Conservation (phyloP, 148 eudicot genomes). For the Camellia sinensis region DNA sequence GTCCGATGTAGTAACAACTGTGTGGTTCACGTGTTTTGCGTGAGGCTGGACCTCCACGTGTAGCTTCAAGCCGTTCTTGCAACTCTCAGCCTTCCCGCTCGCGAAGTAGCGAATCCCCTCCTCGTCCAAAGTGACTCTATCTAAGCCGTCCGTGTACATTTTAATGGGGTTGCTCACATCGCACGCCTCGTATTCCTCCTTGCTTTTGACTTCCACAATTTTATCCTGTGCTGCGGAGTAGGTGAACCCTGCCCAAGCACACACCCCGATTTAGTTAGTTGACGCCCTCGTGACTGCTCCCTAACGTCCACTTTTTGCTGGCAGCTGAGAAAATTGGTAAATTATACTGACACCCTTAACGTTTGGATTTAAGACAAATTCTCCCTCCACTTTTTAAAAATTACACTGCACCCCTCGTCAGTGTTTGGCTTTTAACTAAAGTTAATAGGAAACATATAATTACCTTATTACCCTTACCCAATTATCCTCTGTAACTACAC, state of each 20-base stretch:
- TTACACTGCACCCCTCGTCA: no score
- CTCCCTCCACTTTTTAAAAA: no score
- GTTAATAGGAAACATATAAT: no score
- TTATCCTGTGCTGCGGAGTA: constrained; percentile 55
- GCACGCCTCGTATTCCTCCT: constrained; percentile 60
- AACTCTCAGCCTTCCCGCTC: constrained; percentile 54
- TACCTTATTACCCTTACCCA: no score
- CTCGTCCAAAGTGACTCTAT: constrained; percentile 39
- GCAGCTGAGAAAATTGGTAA: no score
- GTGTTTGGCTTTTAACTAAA: no score
- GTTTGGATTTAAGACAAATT: no score
- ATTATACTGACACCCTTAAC: no score
- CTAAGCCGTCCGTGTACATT: constrained; percentile 59
- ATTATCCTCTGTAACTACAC: no score
- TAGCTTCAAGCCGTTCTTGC: constrained; percentile 71
- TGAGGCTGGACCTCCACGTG: constrained; percentile 55
- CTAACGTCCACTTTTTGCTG: no score
- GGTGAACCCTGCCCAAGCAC: constrained; percentile 55
- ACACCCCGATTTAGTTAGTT: neutral
- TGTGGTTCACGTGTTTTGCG: neutral
- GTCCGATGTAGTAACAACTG: neutral
- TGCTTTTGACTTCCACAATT: constrained; percentile 60
- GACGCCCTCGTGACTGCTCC: no score
- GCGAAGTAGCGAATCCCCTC: constrained; percentile 74
- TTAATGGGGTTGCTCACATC: constrained; percentile 66